A percentile compares a stretch with the other conserved stretches of the same genome.
Evolutionary conservation across 163 green algal species (phyloP).

Genomic region (Scenedesmus sp.): DNA sequence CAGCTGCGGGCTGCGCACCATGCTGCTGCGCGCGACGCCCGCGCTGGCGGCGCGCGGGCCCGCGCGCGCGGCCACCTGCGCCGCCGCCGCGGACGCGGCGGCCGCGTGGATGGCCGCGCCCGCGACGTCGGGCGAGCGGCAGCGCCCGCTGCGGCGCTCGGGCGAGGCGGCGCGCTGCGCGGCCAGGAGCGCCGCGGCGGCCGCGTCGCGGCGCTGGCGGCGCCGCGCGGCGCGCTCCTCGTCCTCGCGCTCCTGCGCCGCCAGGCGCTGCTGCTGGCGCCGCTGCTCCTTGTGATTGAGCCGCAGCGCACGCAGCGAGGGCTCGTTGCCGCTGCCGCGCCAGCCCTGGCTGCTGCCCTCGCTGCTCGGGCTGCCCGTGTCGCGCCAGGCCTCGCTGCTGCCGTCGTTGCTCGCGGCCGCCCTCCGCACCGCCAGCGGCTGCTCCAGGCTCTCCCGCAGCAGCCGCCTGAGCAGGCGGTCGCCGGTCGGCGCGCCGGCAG

Average conservation of each 20-base stretch:
- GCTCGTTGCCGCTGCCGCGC: neutral
- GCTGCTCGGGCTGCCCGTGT: slow-evolving; percentile 10
- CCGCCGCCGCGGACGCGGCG: slow-evolving; percentile 24
- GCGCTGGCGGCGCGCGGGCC: too few species aligned
- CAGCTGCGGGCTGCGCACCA: slow-evolving; percentile 12
- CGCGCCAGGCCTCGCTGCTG: neutral
- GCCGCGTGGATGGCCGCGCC: slow-evolving; percentile 19
- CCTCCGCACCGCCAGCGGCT: neutral
- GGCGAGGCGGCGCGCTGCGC: slow-evolving; percentile 1
- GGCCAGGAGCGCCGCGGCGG: slow-evolving; percentile 13
- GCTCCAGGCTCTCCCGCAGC: slow-evolving; percentile 13
- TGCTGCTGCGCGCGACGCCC: neutral
- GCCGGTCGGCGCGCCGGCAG: neutral
- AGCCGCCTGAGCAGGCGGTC: slow-evolving; percentile 17
- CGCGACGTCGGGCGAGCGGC: slow-evolving; percentile 22
- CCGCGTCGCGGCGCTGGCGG: neutral
- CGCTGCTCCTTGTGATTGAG: slow-evolving; percentile 16
- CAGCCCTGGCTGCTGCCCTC: neutral
- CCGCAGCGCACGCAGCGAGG: slow-evolving; percentile 7
- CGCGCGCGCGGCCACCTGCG: slow-evolving; percentile 9
- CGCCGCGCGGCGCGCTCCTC: neutral
- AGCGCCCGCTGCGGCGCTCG: slow-evolving; percentile 1
- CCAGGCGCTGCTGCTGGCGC: slow-evolving; percentile 19
- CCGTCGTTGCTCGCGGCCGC: too few species aligned
- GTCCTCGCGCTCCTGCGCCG: slow-evolving; percentile 1